Base-by-base conservation (phyloP, 257 asterid genomes). In the Solanum peruvianum region DNA sequence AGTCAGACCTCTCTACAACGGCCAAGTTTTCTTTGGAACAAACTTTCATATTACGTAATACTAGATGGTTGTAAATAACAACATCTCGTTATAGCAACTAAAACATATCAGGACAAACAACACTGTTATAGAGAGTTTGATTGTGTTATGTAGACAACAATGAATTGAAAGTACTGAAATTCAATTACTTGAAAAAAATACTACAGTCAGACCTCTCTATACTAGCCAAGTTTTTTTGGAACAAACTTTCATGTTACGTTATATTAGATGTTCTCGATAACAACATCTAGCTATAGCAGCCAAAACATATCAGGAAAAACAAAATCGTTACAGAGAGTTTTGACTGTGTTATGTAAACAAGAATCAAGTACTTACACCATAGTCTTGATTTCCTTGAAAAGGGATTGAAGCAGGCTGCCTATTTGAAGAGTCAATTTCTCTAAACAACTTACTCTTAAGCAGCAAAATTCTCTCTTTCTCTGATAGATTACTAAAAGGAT, bases 361-460 rank as follows among this genome's bases (percentile, higher is more conserved):
- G n/a, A 27, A 77, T 16, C 11, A 41, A 83, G 72, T 5, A 90
- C 96, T 93, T 90, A 94, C 98, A 49, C 87, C 85, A 83, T 86
- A 88, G 86, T 94, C 93, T 15, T 89, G 93, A 90, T 88, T 82
- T 86, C 87, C 82, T 78, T 88, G 84, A 20, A 87, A 90, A 37
- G 93, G 87, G 41, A 80, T 81, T 15, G 91, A 82, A 42, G 52
- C 52, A 73, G 91, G 90, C 62, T 80, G 85, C 44, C 66, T 47
- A 39, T 80, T 80, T 80, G 85, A 80, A 80, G 67, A 15, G 20
- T 80, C 69, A 39, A 85, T 82, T 58, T 95, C 99, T 27, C 91
- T 96, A 3, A 93, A 85, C 20, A 95, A 91, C 89, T 92, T 95
- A n/a, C 77, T 88, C 87, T 95, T 93, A 6, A 96, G 93, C 52